Evolutionary conservation across 2,329 filamentous ascomycete species (phyloP), one percentile per base, ranked within the genome.

Genomic region (Aspergillus viridinutans): DNA sequence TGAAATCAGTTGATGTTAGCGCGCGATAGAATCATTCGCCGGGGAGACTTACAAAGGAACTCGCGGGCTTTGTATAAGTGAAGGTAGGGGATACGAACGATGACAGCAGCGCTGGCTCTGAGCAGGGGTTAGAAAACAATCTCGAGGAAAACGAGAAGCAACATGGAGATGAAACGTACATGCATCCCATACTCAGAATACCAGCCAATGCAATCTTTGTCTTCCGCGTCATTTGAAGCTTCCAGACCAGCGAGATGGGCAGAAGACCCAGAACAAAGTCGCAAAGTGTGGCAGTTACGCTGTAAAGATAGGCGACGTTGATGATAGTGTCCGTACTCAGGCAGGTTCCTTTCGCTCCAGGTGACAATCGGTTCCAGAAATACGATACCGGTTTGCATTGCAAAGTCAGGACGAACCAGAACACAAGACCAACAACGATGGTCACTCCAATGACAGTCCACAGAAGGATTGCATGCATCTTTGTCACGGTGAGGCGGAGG

Each of bases 141-240:
- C 21, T 21, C 43, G 10, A n/a, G 12, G 21, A 7, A n/a, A 42
- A 43, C 28, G 7, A 52, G 10, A 20, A 40, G 45, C 28, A 23
- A 23, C 14, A 17, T 65, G 20, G 68, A 64, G 43, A 45, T 4
- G 12, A 73, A 65, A 65, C 70, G 57, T 67, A 73, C 54, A 80
- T 75, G 62, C 83, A 83, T 28, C 83, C 86, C 72, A 86, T 78
- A 6, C 77, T 76, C 51, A 87, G 70, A 48, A 87, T 76, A 5
- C 76, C 74, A 9, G 79, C 78, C 23, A 86, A 72, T 2, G 82
- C 76, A 6, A 78, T 32, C 64, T 85, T 86, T 2, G 78, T 80
- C 55, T 73, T 76, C 7, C 60, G 63, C 49, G 78, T 78, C 78
- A 87, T 84, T 55, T 85, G 78, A 28, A 86, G 67, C 26, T 78